Base-by-base conservation (phyloP, 192 early-diverging fungal genomes). In the Entomortierella chlamydospora region DNA sequence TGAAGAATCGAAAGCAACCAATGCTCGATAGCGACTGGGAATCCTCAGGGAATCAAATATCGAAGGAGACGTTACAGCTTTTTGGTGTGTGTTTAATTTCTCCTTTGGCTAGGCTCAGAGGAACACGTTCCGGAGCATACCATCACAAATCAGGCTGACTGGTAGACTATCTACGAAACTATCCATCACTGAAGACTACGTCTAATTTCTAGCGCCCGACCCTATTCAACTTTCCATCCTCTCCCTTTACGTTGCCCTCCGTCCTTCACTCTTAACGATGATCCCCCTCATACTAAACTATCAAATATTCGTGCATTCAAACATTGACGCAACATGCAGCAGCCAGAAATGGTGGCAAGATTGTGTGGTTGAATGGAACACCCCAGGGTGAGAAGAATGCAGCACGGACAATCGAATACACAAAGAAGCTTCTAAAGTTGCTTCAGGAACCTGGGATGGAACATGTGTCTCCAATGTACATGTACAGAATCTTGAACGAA, bases 401-500 rank as follows among this genome's bases (percentile, higher is more conserved):
- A 2, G 55, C 81, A 22, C 58, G 83, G 11, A 90, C 91, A 12
- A 84, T 90, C 17, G 79, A 70, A 23, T 88, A 89, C 20, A 57
- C 89, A 49, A 72, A 87, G 12, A 70, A 73, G 18, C 73, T 93
- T 81, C 64, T 88, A 9, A 67, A 68, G 22, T 85, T 85, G 60
- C 83, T 92, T 37, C 77, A 84, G 43, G 65, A 68, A 0, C 86
- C 89, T 6, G 72, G 87, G 12, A 87, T 82, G 79, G 53, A 79
- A 5, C 83, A 85, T 50, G 87, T 85, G 0, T 70, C 76, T 5
- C 82, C 85, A 0, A 49, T 87, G 51, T 88, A 84, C 0, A 49
- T 87, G 51, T 88, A 84, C 82, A 86, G 86, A 17, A 78, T 87
- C 7, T 28, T 88, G 23, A 88, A 88, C 57, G 87, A 88, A 43